These are phyloP conservation scores for Calonectria hongkongensis DNA, from an alignment of 2,329 filamentous ascomycete genomes.

Conservation along the genomic window DNA sequence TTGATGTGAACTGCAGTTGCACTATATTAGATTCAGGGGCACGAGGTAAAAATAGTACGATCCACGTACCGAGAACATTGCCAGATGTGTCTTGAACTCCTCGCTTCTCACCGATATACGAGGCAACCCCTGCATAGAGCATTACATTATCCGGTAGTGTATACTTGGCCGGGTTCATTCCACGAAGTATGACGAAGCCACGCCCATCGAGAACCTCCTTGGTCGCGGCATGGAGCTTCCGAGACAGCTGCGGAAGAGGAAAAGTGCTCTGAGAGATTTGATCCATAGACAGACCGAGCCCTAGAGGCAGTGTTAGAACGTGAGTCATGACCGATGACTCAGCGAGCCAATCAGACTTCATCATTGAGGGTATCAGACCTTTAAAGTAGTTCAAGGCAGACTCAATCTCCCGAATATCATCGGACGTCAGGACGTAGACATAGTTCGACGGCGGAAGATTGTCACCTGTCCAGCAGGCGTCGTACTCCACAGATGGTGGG, in stretches of 20 bases:
- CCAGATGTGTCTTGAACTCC: constrained; percentile 67
- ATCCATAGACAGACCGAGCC: background rate
- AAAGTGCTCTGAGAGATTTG: background rate
- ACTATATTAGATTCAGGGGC: background rate
- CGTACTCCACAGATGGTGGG: background rate
- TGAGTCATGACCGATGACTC: background rate
- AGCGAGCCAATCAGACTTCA: background rate
- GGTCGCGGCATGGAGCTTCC: background rate
- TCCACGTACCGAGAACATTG: constrained; percentile 32
- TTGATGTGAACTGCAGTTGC: constrained; percentile 12
- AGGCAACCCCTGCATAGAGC: constrained; percentile 75
- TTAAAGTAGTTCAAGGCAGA: constrained; percentile 5
- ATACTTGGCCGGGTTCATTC: constrained; percentile 70
- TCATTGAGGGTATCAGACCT: background rate
- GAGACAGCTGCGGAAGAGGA: background rate
- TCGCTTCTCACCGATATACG: constrained; percentile 72
- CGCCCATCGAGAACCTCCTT: constrained; percentile 70
- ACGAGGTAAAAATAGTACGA: background rate
- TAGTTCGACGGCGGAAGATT: background rate
- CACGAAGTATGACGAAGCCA: constrained; percentile 76
- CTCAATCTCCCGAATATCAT: constrained; percentile 14
- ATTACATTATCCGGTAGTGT: constrained; percentile 73
- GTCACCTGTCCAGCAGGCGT: constrained; percentile 25
- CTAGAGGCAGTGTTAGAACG: background rate
- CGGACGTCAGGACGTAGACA: background rate